These are phyloP conservation scores for Leptographium lundbergii DNA, from an alignment of 2,329 filamentous ascomycete species.

Conservation along the genomic window DNA sequence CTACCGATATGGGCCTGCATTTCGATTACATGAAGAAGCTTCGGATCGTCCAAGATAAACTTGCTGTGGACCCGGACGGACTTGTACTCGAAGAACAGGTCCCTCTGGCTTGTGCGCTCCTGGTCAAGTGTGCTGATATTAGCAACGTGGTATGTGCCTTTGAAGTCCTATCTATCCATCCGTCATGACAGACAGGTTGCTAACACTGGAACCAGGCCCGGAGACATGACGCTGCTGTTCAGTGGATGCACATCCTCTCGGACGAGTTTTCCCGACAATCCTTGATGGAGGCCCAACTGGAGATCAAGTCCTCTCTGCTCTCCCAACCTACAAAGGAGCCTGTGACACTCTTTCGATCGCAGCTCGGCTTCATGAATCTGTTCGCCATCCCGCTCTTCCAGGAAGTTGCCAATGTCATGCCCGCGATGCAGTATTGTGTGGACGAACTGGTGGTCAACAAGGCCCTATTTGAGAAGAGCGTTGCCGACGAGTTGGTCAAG, in stretches of 20 bases:
- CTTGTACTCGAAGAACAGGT: slow-evolving; percentile 66
- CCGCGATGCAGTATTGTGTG: slow-evolving; percentile 71
- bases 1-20: slow-evolving; percentile 94
- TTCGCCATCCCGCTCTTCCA: slow-evolving; percentile 90
- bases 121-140: slow-evolving; percentile 98
- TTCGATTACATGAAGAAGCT: slow-evolving; percentile 93
- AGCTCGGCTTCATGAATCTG: slow-evolving; percentile 93
- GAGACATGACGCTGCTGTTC: slow-evolving; percentile 65
- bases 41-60: slow-evolving; percentile 65
- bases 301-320: slow-evolving; percentile 79
- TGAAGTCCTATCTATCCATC: not conserved
- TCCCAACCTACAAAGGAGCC: slow-evolving; percentile 74
- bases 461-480: slow-evolving; percentile 54
- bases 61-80: slow-evolving; percentile 64
- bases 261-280: slow-evolving; percentile 92
- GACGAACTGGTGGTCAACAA: slow-evolving; percentile 72
- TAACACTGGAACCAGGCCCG: slow-evolving; percentile 48
- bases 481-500: slow-evolving; percentile 49
- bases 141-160: slow-evolving; percentile 75
- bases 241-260: slow-evolving; percentile 90
- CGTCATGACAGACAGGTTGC: not conserved
- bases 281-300: slow-evolving; percentile 77
- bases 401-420: slow-evolving; percentile 74
- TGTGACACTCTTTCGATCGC: slow-evolving; percentile 70
- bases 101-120: slow-evolving; percentile 70